Percentiles rank a stretch among this genome's conserved stretches.
These are phyloP conservation scores for Boletus rufocinnamomeus DNA, from an alignment of 768 basidiomycete genomes.

Conservation along the genomic window DNA sequence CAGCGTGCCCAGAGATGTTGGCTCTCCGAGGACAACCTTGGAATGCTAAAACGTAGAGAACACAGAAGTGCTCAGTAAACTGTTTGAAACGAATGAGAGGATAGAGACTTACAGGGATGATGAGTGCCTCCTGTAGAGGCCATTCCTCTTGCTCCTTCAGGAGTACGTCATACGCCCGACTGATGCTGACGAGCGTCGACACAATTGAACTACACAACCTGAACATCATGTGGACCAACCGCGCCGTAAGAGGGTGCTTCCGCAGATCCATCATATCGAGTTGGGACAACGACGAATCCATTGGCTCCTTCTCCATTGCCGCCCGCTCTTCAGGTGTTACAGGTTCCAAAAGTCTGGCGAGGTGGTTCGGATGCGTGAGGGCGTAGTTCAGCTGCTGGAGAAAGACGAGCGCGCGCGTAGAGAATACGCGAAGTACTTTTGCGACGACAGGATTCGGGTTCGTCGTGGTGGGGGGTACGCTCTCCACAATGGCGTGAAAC, in stretches of 20 bases:
- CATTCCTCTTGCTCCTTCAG: constrained; percentile 68
- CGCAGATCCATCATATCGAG: constrained; percentile 58
- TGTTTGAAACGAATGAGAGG: not conserved
- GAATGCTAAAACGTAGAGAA: constrained; percentile 57
- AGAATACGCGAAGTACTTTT: constrained; percentile 70
- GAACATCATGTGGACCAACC: constrained; percentile 72
- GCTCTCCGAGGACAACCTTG: constrained; percentile 80
- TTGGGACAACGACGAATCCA: constrained; percentile 36
- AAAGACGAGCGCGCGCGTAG: constrained; percentile 65
- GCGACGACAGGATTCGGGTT: constrained; percentile 48
- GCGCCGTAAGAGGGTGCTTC: constrained; percentile 71
- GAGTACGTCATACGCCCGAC: constrained; percentile 68
- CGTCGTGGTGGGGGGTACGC: constrained; percentile 24
- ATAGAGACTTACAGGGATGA: constrained; percentile 63
- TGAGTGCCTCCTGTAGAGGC: constrained; percentile 64
- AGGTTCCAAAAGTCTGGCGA: constrained; percentile 80
- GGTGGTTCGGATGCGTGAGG: constrained; percentile 86
- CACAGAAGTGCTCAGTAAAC: not conserved
- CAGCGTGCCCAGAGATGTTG: constrained; percentile 82
- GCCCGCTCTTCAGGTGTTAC: constrained; percentile 73
- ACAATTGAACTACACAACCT: constrained; percentile 69
- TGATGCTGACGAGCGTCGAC: constrained; percentile 67
- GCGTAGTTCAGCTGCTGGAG: constrained; percentile 90
- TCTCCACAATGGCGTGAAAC: constrained; percentile 73
- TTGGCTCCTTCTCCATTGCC: constrained; percentile 62